Evolutionary conservation across 257 asterid species (phyloP), one percentile per base, ranked within the genome.

Genomic region (Sherardia arvensis): DNA sequence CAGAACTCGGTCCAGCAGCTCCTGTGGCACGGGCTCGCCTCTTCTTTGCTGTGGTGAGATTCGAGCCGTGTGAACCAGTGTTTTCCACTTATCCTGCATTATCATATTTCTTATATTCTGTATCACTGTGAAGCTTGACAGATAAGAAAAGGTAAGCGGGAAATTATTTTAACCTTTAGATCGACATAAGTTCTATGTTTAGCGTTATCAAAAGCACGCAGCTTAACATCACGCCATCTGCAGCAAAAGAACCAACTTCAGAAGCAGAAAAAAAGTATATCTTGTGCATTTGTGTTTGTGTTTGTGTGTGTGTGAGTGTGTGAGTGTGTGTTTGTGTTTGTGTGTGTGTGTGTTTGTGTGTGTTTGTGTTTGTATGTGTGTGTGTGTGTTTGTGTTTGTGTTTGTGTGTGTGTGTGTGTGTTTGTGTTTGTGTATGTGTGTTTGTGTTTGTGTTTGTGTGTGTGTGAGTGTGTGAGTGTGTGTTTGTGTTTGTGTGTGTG

Each of bases 11-110:
- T 93, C 96, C 49, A 90, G 81, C 15, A 93, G 96, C 77, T 87
- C 99, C 66, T 93, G 99, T 1, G 99, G 97, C 66, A 90, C 97
- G 0, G 99, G 99, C 74, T 93, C 96, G 0, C 97, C 99, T 64
- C 99, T 80, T 72, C 99, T 81, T 61, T 93, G 99, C 70, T 90
- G 99, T 38, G 99, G 99, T 28, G 97, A 87, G 62, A 93, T 93
- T 71, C 90, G 85, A 57, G 99, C 99, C 4, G 99, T 93, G 81
- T 93, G 99, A 65, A 93, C 99, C 74, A 90, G 71, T 3, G 99
- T 93, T 62, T 93, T 90, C 99, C 99, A 92, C 84, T 92, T 92
- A 71, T 92, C 99, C 99, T 92, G 83, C 32, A 69, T 32, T 32
- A 32, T 1, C 38, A 65, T 29, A 67, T 56, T 20, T 22, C 64